phyloP scores from a whole-genome alignment of 331 rosid species.

The Pyracantha coccinea region DNA sequence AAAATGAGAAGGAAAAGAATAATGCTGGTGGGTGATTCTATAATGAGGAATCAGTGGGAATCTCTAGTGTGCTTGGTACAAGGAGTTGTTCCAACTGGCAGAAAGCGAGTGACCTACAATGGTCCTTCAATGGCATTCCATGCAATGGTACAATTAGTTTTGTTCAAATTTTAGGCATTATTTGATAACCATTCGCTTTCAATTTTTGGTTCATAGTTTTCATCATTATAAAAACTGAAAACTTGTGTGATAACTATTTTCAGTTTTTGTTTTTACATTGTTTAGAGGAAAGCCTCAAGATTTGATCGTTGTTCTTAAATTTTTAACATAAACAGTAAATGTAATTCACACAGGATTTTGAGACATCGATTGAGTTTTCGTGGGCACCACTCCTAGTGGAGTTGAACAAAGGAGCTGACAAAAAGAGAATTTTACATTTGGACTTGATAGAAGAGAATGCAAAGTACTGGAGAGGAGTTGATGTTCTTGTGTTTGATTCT shows the following conservation, averaged over 20 bases:
- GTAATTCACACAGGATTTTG: slow-evolving; percentile 48
- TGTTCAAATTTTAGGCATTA: fast-evolving
- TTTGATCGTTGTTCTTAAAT: neutral
- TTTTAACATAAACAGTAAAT: neutral
- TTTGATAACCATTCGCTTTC: neutral
- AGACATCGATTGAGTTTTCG: slow-evolving; percentile 72
- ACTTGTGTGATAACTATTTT: neutral
- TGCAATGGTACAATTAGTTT: slow-evolving; percentile 45
- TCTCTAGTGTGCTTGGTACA: slow-evolving; percentile 84
- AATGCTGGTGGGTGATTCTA: slow-evolving; percentile 95
- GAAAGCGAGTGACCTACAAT: slow-evolving; percentile 52
- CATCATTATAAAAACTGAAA: too few relatives aligned
- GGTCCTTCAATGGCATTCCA: slow-evolving; percentile 87
- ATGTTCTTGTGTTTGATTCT: slow-evolving; percentile 79
- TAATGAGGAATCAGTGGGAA: slow-evolving; percentile 95
- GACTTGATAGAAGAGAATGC: slow-evolving; percentile 88
- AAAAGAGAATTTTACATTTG: slow-evolving; percentile 62
- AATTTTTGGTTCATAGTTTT: too few relatives aligned
- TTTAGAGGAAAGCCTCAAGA: neutral
- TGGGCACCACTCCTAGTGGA: slow-evolving; percentile 91
- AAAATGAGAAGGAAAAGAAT: slow-evolving; percentile 75
- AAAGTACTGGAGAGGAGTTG: slow-evolving; percentile 78
- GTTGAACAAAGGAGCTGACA: slow-evolving; percentile 45
- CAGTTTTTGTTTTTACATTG: neutral
- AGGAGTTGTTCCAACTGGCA: slow-evolving; percentile 67